phyloP scores from a whole-genome alignment of 306 rosid species.

The Psophocarpus tetragonolobus region DNA sequence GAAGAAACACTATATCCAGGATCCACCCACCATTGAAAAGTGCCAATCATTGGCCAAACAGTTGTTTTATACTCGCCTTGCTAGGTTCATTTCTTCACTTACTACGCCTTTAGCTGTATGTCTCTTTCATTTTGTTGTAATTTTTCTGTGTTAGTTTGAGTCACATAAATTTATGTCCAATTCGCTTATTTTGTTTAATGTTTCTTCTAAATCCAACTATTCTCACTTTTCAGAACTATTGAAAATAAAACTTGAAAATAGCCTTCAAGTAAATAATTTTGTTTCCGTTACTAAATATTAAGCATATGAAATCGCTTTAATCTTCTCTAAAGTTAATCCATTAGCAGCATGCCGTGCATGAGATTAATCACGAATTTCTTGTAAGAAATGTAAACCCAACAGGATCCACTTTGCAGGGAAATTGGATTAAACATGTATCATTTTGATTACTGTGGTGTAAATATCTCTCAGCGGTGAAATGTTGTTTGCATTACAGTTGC shows the following conservation, averaged over 20 bases:
- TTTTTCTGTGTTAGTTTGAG: background rate
- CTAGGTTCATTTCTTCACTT: constrained; percentile 41
- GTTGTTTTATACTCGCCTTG: constrained; percentile 66
- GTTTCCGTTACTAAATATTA: background rate
- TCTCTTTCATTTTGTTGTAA: background rate
- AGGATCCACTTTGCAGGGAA: background rate
- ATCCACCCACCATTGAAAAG: constrained; percentile 55
- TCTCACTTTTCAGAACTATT: background rate
- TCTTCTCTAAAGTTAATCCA: background rate
- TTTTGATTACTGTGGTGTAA: no score
- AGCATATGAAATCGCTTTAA: background rate
- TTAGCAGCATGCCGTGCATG: background rate
- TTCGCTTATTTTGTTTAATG: background rate
- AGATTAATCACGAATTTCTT: background rate
- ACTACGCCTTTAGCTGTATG: background rate
- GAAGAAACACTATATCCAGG: constrained; percentile 55
- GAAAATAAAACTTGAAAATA: background rate
- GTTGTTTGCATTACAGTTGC: background rate
- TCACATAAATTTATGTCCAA: background rate
- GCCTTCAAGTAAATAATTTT: background rate
- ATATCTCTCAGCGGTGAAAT: background rate
- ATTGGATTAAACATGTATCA: background rate
- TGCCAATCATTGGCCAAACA: constrained; percentile 58
- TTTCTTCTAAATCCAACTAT: background rate
- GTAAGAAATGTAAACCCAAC: background rate